Conservation (phyloP, 768 basidiomycete genomes). For the Hericium erinaceus region DNA sequence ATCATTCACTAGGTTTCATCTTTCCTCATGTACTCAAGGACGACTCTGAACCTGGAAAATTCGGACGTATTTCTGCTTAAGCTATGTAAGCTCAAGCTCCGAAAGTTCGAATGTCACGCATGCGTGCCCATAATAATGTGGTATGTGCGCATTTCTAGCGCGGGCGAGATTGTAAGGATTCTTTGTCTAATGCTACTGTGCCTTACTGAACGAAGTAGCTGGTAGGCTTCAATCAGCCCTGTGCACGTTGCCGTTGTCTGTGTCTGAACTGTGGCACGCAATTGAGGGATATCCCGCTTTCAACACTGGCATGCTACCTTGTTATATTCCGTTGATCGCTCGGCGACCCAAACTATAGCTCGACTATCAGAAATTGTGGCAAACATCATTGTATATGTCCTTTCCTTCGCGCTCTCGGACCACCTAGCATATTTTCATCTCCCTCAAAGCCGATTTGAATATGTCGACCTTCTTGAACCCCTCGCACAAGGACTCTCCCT, state of each 20-base stretch:
- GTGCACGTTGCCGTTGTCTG: constrained; percentile 62
- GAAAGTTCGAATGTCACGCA: constrained; percentile 79
- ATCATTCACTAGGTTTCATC: constrained; percentile 39
- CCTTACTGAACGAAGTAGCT: constrained; percentile 79
- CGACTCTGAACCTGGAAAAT: constrained; percentile 74
- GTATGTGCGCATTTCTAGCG: constrained; percentile 80
- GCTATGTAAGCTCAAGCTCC: constrained; percentile 77
- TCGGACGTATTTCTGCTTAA: constrained; percentile 73
- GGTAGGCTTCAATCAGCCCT: constrained; percentile 68
- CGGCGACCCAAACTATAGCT: constrained; percentile 28
- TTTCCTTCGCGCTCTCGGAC: no score
- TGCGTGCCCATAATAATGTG: constrained; percentile 68
- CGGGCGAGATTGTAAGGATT: constrained; percentile 65
- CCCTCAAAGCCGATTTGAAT: no score
- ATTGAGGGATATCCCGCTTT: constrained; percentile 73
- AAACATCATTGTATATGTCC: no score
- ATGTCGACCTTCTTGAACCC: no score
- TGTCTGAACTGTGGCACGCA: constrained; percentile 67
- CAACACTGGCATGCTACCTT: constrained; percentile 51
- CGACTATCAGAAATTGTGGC: constrained; percentile 32
- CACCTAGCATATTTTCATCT: no score
- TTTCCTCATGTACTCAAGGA: constrained; percentile 72
- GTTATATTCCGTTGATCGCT: neutral
- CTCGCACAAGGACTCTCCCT: no score
- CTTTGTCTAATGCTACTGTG: constrained; percentile 50